Conservation (phyloP, 2,329 filamentous ascomycete species). For the Davidsoniella virescens region DNA sequence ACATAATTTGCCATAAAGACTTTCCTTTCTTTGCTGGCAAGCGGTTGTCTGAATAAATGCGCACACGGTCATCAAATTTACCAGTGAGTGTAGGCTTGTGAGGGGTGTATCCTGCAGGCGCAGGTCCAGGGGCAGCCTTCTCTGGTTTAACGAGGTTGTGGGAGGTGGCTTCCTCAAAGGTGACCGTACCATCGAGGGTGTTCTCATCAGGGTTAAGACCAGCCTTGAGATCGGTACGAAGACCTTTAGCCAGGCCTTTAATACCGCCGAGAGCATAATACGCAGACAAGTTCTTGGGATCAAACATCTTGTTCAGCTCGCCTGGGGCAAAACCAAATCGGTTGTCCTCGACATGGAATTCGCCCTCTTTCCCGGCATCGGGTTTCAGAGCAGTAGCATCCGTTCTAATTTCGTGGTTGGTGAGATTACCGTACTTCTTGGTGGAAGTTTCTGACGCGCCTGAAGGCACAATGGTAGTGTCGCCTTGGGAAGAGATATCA, state of each 20-base stretch:
- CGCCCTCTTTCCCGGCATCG: constrained; percentile 57
- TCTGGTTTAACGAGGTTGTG: constrained; percentile 19
- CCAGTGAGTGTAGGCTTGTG: constrained; percentile 16
- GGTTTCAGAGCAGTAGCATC: constrained; percentile 56
- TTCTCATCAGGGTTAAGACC: constrained; percentile 67
- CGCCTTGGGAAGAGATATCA: constrained; percentile 43
- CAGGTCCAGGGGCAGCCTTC: neutral
- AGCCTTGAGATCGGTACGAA: constrained; percentile 53
- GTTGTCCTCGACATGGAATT: constrained; percentile 63
- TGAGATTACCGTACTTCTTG: constrained; percentile 23
- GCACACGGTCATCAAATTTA: constrained; percentile 46
- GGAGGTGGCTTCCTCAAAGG: constrained; percentile 53
- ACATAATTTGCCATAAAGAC: constrained; percentile 54
- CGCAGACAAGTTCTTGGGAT: constrained; percentile 71
- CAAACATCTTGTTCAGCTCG: constrained; percentile 72
- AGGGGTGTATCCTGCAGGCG: constrained; percentile 8
- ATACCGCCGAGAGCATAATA: constrained; percentile 71
- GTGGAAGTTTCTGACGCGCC: constrained; percentile 28
- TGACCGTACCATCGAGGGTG: constrained; percentile 44
- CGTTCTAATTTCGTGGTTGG: constrained; percentile 41
- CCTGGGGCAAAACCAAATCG: constrained; percentile 75
- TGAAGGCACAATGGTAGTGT: constrained; percentile 41
- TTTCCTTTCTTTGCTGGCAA: constrained; percentile 62
- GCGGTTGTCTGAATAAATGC: constrained; percentile 56
- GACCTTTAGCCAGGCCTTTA: constrained; percentile 59